A percentile compares a stretch with the other conserved stretches of the same genome.
phyloP scores from a whole-genome alignment of 1,284 basidiomycete species.

The Moesziomyces parantarcticus region DNA sequence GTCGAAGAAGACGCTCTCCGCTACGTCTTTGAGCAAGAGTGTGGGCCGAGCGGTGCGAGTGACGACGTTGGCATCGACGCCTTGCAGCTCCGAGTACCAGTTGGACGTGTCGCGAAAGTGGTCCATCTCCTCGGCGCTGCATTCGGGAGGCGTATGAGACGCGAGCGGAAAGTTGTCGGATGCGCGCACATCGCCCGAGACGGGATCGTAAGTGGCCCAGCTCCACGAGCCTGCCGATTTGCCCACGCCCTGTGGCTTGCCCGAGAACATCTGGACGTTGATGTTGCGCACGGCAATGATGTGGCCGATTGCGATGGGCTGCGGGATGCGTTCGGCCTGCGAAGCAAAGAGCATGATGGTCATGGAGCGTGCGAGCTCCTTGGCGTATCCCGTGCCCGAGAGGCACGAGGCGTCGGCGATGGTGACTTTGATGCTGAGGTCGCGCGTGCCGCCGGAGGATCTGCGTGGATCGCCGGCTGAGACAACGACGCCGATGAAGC shows the following conservation, averaged over 20 bases:
- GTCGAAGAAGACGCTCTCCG: slow-evolving; percentile 52
- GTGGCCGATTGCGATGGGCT: slow-evolving; percentile 25
- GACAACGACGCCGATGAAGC: slow-evolving; percentile 50
- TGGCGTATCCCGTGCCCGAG: slow-evolving; percentile 42
- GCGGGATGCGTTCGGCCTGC: slow-evolving; percentile 30
- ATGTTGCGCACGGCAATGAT: slow-evolving; percentile 40
- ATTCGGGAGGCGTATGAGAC: slow-evolving; percentile 27
- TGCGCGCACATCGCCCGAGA: slow-evolving; percentile 33
- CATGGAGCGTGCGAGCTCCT: slow-evolving; percentile 28
- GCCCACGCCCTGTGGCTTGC: slow-evolving; percentile 42
- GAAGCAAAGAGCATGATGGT: slow-evolving; percentile 48
- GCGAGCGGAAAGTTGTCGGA: slow-evolving; percentile 38
- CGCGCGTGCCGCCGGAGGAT: slow-evolving; percentile 37
- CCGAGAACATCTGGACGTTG: slow-evolving; percentile 41
- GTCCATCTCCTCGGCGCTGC: slow-evolving; percentile 43
- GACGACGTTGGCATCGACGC: slow-evolving; percentile 30
- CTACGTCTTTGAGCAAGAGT: slow-evolving; percentile 31
- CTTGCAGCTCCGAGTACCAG: slow-evolving; percentile 35
- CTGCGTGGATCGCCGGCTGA: slow-evolving; percentile 37
- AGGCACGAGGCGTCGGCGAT: slow-evolving; percentile 44
- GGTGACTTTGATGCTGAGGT: slow-evolving; percentile 43
- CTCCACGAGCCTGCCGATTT: slow-evolving; percentile 27
- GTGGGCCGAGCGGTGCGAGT: slow-evolving; percentile 28
- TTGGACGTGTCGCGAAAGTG: slow-evolving; percentile 45
- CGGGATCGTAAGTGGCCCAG: slow-evolving; percentile 46